phyloP scores from a whole-genome alignment of 495 filamentous ascomycete genomes.

The Chaetomium fimeti region DNA sequence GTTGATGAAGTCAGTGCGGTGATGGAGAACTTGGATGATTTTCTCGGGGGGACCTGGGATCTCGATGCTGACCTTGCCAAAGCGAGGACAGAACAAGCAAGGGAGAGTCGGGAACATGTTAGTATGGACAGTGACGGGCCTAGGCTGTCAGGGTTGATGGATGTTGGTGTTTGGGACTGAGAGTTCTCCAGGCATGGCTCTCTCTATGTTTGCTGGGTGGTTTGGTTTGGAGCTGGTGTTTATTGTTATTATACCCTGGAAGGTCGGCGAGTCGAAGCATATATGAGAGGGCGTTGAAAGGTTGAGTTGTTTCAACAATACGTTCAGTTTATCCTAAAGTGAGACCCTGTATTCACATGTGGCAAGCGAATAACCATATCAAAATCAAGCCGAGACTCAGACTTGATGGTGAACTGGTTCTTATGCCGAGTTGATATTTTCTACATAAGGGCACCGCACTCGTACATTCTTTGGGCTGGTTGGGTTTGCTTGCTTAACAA shows the following conservation, averaged over 20 bases:
- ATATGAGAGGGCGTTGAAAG: neutral
- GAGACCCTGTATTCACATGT: no score
- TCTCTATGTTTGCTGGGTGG: neutral
- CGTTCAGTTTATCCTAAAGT: neutral
- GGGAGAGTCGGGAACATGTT: slow-evolving; percentile 4
- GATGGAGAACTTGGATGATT: slow-evolving; percentile 44
- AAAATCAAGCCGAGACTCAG: no score
- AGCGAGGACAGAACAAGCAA: slow-evolving; percentile 21
- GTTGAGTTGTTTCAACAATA: neutral
- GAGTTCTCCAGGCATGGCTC: neutral
- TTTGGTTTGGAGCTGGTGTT: neutral
- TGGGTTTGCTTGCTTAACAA: no score
- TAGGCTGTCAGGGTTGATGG: slow-evolving; percentile 18
- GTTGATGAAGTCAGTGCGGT: slow-evolving; percentile 46
- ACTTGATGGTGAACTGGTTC: no score
- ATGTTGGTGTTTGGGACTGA: slow-evolving; percentile 28
- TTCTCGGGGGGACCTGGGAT: slow-evolving; percentile 41
- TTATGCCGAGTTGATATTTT: no score
- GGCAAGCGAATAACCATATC: no score
- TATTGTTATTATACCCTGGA: slow-evolving; percentile 12
- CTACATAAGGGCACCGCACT: no score
- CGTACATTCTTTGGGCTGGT: no score
- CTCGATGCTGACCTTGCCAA: slow-evolving; percentile 41
- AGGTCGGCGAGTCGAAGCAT: neutral
- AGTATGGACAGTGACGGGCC: neutral